These are phyloP conservation scores for Scytalidium sp. DNA, from an alignment of 2,329 filamentous ascomycete genomes.

Conservation along the genomic window DNA sequence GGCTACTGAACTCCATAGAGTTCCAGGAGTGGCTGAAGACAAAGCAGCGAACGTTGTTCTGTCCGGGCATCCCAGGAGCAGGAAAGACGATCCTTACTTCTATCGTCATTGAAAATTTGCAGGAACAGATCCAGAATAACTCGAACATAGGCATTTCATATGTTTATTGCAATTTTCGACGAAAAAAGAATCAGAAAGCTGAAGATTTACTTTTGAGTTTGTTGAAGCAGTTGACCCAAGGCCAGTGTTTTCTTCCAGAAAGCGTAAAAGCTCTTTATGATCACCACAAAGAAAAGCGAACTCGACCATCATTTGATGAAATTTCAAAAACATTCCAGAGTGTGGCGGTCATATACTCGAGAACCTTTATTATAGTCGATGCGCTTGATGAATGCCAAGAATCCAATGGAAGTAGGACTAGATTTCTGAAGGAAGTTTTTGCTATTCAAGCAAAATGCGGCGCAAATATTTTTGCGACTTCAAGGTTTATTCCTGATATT, in stretches of 20 bases:
- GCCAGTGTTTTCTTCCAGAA: slow-evolving; percentile 6
- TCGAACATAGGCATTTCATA: slow-evolving; percentile 22
- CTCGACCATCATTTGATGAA: slow-evolving; percentile 19
- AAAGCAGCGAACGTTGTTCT: background rate
- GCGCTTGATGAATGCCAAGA: slow-evolving; percentile 5
- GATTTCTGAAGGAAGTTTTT: slow-evolving; percentile 9
- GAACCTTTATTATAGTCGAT: slow-evolving; percentile 6
- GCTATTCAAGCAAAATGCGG: slow-evolving; percentile 8
- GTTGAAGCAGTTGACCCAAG: slow-evolving; percentile 26
- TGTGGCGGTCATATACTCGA: slow-evolving; percentile 14
- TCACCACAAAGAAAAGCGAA: slow-evolving; percentile 13
- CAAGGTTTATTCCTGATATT: slow-evolving; percentile 21
- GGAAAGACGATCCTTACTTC: slow-evolving; percentile 11
- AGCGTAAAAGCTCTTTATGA: slow-evolving; percentile 18
- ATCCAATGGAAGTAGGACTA: background rate
- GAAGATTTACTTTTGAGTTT: slow-evolving; percentile 22
- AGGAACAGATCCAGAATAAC: slow-evolving; percentile 1
- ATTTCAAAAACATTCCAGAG: slow-evolving; percentile 11
- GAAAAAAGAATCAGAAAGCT: slow-evolving; percentile 17
- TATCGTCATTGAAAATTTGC: slow-evolving; percentile 8
- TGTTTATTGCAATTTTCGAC: slow-evolving; percentile 28
- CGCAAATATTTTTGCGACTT: slow-evolving; percentile 22
- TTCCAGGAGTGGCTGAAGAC: slow-evolving; percentile 5
- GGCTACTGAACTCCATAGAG: slow-evolving; percentile 7
- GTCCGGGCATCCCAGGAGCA: slow-evolving; percentile 9